phyloP scores from a whole-genome alignment of 1,284 basidiomycete species.

The Papiliotrema fonsecae region DNA sequence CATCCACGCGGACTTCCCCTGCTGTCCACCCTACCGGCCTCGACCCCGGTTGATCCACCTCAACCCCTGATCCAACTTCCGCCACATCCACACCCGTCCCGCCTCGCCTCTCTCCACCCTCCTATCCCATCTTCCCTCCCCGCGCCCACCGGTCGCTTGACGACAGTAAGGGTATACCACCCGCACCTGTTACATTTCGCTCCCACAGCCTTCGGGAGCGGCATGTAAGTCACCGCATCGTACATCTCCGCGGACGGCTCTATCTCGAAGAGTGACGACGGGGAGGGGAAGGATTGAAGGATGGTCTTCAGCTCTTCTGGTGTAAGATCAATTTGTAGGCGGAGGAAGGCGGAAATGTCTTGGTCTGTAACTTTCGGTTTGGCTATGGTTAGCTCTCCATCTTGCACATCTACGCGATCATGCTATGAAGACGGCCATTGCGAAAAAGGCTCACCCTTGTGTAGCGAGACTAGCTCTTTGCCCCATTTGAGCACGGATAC shows the following conservation, averaged over 20 bases:
- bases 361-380: not conserved
- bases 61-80: no score
- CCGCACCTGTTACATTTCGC: conserved; percentile 28
- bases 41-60: no score
- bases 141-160: conserved; percentile 1
- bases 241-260: conserved; percentile 4
- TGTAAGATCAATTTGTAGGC: not conserved
- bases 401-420: no score
- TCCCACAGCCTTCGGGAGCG: conserved; percentile 8
- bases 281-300: conserved; percentile 13
- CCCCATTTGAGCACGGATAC: conserved; percentile 34
- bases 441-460: conserved; percentile 6
- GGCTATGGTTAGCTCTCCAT: not conserved
- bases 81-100: conserved; percentile 29
- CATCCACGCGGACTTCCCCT: no score
- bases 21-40: no score
- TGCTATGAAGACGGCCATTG: not conserved
- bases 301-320: not conserved
- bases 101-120: conserved; percentile 16
- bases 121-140: conserved; percentile 7
- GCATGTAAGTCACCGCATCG: conserved; percentile 24
- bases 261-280: conserved; percentile 22
- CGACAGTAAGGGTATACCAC: conserved; percentile 11
- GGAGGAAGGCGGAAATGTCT: not conserved
- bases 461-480: conserved; percentile 17